phyloP scores from a whole-genome alignment of 306 rosid genomes.

The Cicer arietinum region DNA sequence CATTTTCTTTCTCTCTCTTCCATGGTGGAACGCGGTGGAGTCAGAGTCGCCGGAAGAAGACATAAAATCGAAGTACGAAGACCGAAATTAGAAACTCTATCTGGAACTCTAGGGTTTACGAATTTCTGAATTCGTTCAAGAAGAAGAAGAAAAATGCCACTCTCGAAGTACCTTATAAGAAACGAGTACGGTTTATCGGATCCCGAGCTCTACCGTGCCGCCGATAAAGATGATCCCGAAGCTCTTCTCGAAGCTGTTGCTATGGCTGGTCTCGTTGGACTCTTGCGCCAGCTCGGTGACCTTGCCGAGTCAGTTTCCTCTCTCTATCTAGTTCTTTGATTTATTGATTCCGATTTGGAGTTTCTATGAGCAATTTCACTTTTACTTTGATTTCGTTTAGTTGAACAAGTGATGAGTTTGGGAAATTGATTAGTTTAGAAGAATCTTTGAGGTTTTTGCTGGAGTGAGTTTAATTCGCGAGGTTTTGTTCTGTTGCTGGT shows the following conservation, averaged over 20 bases:
- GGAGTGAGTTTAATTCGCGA: conserved; percentile 19
- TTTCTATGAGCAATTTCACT: not conserved
- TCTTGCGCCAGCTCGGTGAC: conserved; percentile 98
- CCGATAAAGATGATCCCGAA: conserved; percentile 97
- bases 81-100: not conserved
- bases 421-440: not conserved
- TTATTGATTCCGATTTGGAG: conserved; percentile 37
- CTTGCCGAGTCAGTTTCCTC: conserved; percentile 68
- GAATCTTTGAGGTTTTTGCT: not conserved
- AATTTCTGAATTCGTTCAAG: conserved; percentile 21
- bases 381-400: conserved; percentile 22
- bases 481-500: conserved; percentile 22
- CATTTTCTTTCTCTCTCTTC: conserved; percentile 42
- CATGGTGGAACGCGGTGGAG: conserved; percentile 58
- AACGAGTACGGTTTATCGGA: conserved; percentile 88
- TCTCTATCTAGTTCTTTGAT: not conserved
- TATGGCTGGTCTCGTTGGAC: conserved; percentile 98
- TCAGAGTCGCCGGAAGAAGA: conserved; percentile 46
- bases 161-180: conserved; percentile 82
- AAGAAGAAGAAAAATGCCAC: conserved; percentile 62
- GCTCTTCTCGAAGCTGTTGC: conserved; percentile 94
- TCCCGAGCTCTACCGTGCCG: conserved; percentile 87
- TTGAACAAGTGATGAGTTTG: conserved; percentile 9
- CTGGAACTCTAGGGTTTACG: conserved; percentile 44
- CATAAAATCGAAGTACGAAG: conserved; percentile 16